Evolutionary conservation across 129 eudicot species (phyloP), one percentile per base, ranked within the genome.

Genomic region (Flaveria ramosissima): DNA sequence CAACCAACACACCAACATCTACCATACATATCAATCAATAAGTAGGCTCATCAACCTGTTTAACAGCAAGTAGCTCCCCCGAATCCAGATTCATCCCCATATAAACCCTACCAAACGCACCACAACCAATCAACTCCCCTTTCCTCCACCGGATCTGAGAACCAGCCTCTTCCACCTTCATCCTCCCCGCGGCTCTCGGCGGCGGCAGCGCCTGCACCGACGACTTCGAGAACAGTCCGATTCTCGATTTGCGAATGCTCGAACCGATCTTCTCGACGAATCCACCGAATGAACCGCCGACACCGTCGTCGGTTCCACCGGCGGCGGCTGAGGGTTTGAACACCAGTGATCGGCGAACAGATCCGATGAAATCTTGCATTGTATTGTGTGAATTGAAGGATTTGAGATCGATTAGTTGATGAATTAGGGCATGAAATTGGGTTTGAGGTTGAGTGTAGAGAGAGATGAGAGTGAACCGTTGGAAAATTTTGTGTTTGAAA

Each of bases 71-170:
- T 12, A 94, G 80, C 81, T 94, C 99, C 17, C 99, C 99, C 4
- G 99, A 94, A 84, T 94, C 99, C 5, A 94, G 88, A 74, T 94
- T 91, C 99, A 94, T 91, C 62, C 99, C 99, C 99, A 94, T 94
- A 76, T 94, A 88, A 84, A 94, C 99, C 85, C 96, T 78, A 6
- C 99, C 99, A 78, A 94, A 91, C 1, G 97, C 99, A 11, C 99
- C 99, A 42, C 89, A 91, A 2, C 99, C 99, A 47, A 94, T 94
- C 81, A 94, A 77, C 46, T 94, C 97, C 68, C 98, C 97, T 75
- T 87, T 94, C 83, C 96, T 82, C 99, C 99, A 94, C 65, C 99
- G 92, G 83, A 94, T 91, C 87, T 76, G 85, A 20, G 96, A 83
- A 6, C 79, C 83, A 9, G 90, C 80, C 20, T 72, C 85, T 19